Evolutionary conservation across 768 basidiomycete genomes (phyloP), one percentile per base, ranked within the genome.

Genomic region (Flagelloscypha sp.): DNA sequence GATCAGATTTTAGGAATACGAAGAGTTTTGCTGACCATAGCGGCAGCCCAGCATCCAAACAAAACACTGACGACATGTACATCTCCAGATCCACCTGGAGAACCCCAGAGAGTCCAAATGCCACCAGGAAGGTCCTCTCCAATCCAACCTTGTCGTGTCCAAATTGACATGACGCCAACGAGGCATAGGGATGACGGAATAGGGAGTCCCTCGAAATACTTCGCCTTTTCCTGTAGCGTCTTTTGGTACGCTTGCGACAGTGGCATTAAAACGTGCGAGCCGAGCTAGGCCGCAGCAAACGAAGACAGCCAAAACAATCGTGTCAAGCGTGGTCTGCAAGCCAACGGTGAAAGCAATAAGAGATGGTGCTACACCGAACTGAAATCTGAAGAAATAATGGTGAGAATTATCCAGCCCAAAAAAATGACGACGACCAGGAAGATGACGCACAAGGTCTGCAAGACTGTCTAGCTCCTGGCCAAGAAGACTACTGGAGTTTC

Each of bases 11-110:
- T 90, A 9, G 87, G 85, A 34, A 97, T 76, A 33, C 79, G 73
- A 30, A 99, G 66, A 11, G 95, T 98, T 64, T 98, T 98, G 70
- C 88, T 93, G 44, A 99, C 86, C 94, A 99, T 98, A 31, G 86
- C 84, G 11, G 90, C 83, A 7, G 85, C 94, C 93, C 92, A 98
- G 9, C 67, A 53, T 6, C 65, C 82, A 57, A 90, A 88, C n/a
- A 93, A 51, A 23, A 86, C 42, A 49, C 79, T 79, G 27, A 79
- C 78, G 24, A 74, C 60, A 57, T 99, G 95, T 31, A 98, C 48
- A 47, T 98, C 94, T 48, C 92, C 82, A 21, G 78, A 72, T 7
- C 81, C 81, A 9, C 83, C 86, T 21, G 63, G 51, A 24, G 62
- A 45, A 12, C 84, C 86, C 79, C 84, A 88, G 10, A 87, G 52